These are phyloP conservation scores for Anthostomella pinea DNA, from an alignment of 2,329 filamentous ascomycete genomes.

Conservation along the genomic window DNA sequence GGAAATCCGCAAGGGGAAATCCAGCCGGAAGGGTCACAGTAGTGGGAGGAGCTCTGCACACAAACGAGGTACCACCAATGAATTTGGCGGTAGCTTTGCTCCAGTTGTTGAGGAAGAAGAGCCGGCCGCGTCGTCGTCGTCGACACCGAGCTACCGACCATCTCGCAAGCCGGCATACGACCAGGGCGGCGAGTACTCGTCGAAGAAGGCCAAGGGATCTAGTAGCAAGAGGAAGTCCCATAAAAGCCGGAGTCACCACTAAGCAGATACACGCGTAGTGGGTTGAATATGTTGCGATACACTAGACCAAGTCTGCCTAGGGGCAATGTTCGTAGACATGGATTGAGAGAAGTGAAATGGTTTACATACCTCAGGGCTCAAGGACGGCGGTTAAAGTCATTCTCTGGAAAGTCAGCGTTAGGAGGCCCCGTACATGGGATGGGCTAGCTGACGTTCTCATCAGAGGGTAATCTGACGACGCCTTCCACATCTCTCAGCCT, in stretches of 20 bases:
- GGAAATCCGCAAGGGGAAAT: constrained; percentile 37
- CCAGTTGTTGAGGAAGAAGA: constrained; percentile 23
- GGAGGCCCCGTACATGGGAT: too few species aligned
- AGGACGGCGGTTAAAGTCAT: too few species aligned
- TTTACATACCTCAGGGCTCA: too few species aligned
- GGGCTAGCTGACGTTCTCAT: too few species aligned
- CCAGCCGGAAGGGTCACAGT: constrained; percentile 36
- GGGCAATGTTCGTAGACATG: too few species aligned
- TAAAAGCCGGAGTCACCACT: constrained; percentile 26
- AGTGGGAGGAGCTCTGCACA: constrained; percentile 19
- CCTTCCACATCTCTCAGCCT: too few species aligned
- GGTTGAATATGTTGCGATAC: too few species aligned
- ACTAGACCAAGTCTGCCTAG: too few species aligned
- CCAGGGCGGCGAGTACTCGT: constrained; percentile 17
- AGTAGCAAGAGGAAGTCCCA: constrained; percentile 28
- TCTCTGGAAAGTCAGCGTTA: too few species aligned
- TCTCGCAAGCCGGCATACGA: constrained; percentile 23
- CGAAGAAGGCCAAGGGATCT: constrained; percentile 25
- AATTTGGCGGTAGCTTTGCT: constrained; percentile 20
- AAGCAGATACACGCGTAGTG: too few species aligned
- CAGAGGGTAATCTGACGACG: too few species aligned
- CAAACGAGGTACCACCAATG: constrained; percentile 23
- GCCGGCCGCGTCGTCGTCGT: constrained; percentile 14
- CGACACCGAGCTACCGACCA: constrained; percentile 19
- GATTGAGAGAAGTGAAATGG: too few species aligned